Conservation (phyloP, 139 green algal genomes). For the Picochlorum sp. region DNA sequence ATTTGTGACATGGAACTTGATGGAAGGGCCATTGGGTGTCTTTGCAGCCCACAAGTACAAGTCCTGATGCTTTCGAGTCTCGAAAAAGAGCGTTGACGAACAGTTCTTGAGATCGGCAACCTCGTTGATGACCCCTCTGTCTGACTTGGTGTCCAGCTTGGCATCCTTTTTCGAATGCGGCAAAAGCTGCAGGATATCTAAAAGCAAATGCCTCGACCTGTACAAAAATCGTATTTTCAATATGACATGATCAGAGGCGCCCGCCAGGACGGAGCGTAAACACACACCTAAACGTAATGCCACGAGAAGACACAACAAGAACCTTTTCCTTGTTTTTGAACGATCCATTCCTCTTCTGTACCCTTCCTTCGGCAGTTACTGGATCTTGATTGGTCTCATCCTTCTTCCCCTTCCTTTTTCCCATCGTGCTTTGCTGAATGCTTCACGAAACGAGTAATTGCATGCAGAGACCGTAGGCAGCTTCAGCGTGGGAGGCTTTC, state of each 20-base stretch:
- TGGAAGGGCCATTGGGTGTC: slow-evolving; percentile 75
- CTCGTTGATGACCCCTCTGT: slow-evolving; percentile 84
- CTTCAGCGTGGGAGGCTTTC: too few species aligned
- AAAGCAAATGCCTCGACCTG: slow-evolving; percentile 90
- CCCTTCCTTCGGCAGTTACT: background rate
- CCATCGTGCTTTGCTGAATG: background rate
- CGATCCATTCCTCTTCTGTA: slow-evolving; percentile 2
- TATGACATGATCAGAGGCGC: background rate
- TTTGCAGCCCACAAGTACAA: slow-evolving; percentile 96
- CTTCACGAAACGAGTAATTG: too few species aligned
- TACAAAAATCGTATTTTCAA: background rate
- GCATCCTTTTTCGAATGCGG: slow-evolving; percentile 91
- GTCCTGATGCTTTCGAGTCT: slow-evolving; percentile 90
- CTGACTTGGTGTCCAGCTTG: slow-evolving; percentile 95
- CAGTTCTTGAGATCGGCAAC: slow-evolving; percentile 92
- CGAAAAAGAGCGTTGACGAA: slow-evolving; percentile 86
- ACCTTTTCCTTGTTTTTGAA: slow-evolving; percentile 24
- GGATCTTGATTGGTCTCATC: background rate
- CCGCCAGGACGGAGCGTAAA: background rate
- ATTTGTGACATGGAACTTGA: slow-evolving; percentile 92
- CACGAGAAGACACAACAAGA: slow-evolving; percentile 16
- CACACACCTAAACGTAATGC: slow-evolving; percentile 21
- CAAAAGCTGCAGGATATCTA: slow-evolving; percentile 80
- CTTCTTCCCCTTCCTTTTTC: background rate
- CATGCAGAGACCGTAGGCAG: too few species aligned